Percentiles rank a stretch among this genome's conserved stretches.
These are phyloP conservation scores for Medicago arabica DNA, from an alignment of 306 rosid species.

Conservation along the genomic window DNA sequence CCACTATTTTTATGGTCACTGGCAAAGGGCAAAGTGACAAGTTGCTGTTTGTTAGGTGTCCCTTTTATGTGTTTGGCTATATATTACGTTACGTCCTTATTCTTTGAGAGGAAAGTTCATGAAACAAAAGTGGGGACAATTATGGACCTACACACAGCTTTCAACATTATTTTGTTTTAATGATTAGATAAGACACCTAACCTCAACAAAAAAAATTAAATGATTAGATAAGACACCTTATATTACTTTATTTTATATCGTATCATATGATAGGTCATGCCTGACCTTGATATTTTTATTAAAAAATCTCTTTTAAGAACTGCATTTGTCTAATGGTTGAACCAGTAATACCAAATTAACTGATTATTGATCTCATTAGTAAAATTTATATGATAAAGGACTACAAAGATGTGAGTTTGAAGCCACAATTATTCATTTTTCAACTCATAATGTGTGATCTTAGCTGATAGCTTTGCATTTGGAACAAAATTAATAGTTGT, in stretches of 20 bases:
- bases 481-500: too few species aligned
- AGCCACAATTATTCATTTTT: too few species aligned
- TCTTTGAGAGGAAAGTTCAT: slow-evolving; percentile 10
- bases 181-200: slow-evolving; percentile 35
- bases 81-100: slow-evolving; percentile 16
- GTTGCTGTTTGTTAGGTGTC: slow-evolving; percentile 41
- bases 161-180: slow-evolving; percentile 26
- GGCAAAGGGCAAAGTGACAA: slow-evolving; percentile 25
- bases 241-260: background rate
- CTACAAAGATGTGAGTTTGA: too few species aligned
- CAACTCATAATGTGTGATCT: too few species aligned
- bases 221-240: slow-evolving; percentile 29
- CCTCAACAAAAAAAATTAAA: background rate
- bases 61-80: slow-evolving; percentile 5
- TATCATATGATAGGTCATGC: slow-evolving; percentile 15
- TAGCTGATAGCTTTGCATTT: too few species aligned
- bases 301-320: background rate
- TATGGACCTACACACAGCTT: slow-evolving; percentile 27
- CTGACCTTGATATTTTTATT: background rate
- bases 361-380: too few species aligned
- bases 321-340: background rate
- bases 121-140: slow-evolving; percentile 27
- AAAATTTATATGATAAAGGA: too few species aligned
- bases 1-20: slow-evolving; percentile 24
- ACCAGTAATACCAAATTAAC: background rate